Conservation (phyloP, 495 filamentous ascomycete species). For the Aspergillus taichungensis region DNA sequence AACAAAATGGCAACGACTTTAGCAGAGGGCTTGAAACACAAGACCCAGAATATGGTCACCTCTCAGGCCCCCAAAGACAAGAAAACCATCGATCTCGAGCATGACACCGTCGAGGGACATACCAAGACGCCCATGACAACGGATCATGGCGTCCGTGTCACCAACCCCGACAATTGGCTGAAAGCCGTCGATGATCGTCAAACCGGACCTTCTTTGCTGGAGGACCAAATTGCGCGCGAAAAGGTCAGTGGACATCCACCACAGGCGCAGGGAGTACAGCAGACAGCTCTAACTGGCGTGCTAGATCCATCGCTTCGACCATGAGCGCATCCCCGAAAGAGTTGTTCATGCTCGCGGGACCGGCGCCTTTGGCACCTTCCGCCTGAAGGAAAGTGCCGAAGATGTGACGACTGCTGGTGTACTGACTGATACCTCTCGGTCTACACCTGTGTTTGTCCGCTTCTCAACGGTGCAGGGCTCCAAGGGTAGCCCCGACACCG, state of each 20-base stretch:
- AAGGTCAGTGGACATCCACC: constrained; percentile 36
- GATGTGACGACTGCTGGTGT: constrained; percentile 57
- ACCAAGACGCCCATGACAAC: constrained; percentile 44
- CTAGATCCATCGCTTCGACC: constrained; percentile 62
- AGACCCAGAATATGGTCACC: no score
- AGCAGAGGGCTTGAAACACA: no score
- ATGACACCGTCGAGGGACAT: constrained; percentile 6
- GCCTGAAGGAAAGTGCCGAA: constrained; percentile 49
- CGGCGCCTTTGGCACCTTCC: constrained; percentile 69
- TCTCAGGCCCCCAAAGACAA: no score
- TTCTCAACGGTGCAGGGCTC: constrained; percentile 67
- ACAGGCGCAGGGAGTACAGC: background rate
- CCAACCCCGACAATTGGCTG: constrained; percentile 63
- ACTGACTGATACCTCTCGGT: constrained; percentile 63
- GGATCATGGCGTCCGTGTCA: constrained; percentile 60
- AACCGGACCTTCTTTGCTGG: constrained; percentile 56
- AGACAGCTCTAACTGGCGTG: background rate
- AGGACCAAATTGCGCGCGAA: constrained; percentile 62
- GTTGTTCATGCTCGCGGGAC: constrained; percentile 73
- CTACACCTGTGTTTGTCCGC: constrained; percentile 60
- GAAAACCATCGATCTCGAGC: no score
- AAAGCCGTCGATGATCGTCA: constrained; percentile 46
- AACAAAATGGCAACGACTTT: no score
- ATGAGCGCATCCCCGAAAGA: constrained; percentile 68
- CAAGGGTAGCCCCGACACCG: constrained; percentile 59